A percentile compares a stretch with the other conserved stretches of the same genome.
phyloP scores from a whole-genome alignment of 345 rosid genomes.

The Psidium guajava region DNA sequence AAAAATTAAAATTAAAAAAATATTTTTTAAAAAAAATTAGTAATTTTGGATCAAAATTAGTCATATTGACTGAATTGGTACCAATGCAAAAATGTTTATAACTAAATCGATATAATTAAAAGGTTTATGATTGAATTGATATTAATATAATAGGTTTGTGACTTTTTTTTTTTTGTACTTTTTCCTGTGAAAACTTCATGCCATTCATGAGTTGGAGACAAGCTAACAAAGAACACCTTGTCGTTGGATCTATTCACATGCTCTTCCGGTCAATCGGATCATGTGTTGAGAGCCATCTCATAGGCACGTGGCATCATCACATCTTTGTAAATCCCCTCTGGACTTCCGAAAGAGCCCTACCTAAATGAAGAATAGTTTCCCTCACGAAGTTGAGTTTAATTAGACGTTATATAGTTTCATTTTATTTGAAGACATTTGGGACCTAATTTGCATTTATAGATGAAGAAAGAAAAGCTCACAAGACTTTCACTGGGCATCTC shows the following conservation, averaged over 20 bases:
- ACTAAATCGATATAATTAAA: rapidly evolving
- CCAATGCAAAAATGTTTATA: rapidly evolving
- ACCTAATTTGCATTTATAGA: no score
- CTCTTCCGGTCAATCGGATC: conserved; percentile 70
- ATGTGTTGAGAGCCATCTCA: conserved; percentile 64
- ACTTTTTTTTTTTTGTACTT: not conserved
- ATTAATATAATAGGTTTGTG: rapidly evolving
- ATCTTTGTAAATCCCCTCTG: conserved; percentile 19
- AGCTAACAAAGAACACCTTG: conserved; percentile 59
- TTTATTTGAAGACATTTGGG: no score
- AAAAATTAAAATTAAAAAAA: no score
- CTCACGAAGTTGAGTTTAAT: no score
- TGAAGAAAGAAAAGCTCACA: no score
- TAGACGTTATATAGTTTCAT: no score
- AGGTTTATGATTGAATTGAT: rapidly evolving
- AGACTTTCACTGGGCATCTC: no score
- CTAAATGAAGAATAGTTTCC: no score
- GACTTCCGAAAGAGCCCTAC: no score
- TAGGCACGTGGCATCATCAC: conserved; percentile 62
- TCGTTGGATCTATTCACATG: conserved; percentile 49
- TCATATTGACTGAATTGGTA: no score
- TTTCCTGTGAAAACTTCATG: not conserved
- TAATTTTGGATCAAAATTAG: no score
- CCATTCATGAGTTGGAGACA: conserved; percentile 86
- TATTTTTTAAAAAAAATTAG: no score